Conservation (phyloP, 1,139 yeast genomes). For the Suhomyces bokatorum region DNA sequence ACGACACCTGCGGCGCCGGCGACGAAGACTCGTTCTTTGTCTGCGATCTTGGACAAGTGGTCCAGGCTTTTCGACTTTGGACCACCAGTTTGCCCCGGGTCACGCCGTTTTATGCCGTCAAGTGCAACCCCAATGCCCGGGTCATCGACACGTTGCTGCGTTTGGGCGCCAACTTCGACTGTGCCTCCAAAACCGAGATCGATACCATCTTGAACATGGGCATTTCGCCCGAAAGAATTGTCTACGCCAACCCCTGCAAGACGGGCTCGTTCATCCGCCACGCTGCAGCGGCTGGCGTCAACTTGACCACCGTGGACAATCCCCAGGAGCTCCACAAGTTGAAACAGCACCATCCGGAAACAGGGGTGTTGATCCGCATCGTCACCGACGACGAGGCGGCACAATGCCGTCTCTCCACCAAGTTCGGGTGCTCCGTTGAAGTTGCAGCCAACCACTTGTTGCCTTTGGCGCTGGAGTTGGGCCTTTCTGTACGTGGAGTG, state of each 20-base stretch:
- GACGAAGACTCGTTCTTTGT: constrained; percentile 88
- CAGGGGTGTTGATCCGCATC: constrained; percentile 74
- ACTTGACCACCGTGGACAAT: constrained; percentile 87
- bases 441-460: constrained; percentile 57
- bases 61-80: constrained; percentile 66
- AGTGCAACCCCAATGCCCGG: constrained; percentile 77
- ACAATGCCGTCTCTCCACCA: constrained; percentile 82
- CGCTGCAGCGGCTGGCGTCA: constrained; percentile 57
- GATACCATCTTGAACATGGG: constrained; percentile 64
- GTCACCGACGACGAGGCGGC: constrained; percentile 90
- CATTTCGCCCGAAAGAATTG: constrained; percentile 62
- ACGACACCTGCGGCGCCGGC: constrained; percentile 66
- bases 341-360: constrained; percentile 63
- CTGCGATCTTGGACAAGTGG: constrained; percentile 77
- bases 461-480: constrained; percentile 60
- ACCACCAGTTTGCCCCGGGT: constrained; percentile 63
- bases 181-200: constrained; percentile 90
- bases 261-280: constrained; percentile 75
- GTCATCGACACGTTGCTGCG: constrained; percentile 59
- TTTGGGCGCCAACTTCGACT: constrained; percentile 81
- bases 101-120: constrained; percentile 87
- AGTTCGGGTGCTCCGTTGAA: constrained; percentile 77
- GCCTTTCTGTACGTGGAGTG: constrained; percentile 72
- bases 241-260: constrained; percentile 95
- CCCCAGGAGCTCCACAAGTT: constrained; percentile 80